These are phyloP conservation scores for Phyllostachys edulis DNA, from an alignment of 176 grass and related monocot genomes.

Conservation along the genomic window DNA sequence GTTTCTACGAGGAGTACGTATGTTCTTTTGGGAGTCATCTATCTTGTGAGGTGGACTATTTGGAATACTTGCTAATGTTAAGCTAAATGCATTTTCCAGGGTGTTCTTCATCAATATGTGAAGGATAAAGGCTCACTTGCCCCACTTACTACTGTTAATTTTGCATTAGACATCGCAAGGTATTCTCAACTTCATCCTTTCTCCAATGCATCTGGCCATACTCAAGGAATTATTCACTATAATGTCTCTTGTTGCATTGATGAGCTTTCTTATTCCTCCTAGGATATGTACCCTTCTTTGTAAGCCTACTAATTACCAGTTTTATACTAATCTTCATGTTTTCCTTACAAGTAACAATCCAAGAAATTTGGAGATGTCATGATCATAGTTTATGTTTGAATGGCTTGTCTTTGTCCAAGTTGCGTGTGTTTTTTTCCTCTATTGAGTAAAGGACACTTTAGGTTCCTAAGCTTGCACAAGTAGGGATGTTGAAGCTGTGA, in stretches of 20 bases:
- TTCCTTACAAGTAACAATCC: conserved; percentile 9
- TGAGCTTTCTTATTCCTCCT: neutral
- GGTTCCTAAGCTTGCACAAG: neutral
- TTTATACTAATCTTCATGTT: neutral
- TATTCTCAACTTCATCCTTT: conserved; percentile 42
- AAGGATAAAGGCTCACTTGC: conserved; percentile 86
- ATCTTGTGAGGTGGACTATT: neutral
- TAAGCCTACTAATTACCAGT: neutral
- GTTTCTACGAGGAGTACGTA: conserved; percentile 82
- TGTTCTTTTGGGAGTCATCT: conserved; percentile 20
- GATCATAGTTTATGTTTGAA: neutral
- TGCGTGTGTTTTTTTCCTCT: neutral
- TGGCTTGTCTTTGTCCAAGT: neutral
- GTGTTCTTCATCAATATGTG: conserved; percentile 96
- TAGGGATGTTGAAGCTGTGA: conserved; percentile 69
- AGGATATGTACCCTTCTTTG: neutral
- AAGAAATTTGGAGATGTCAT: neutral
- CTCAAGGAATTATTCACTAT: neutral
- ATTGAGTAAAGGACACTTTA: too few species aligned
- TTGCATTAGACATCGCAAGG: conserved; percentile 96
- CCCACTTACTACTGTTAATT: conserved; percentile 69
- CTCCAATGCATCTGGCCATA: neutral
- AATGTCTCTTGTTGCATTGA: neutral
- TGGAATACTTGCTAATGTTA: conserved; percentile 8
- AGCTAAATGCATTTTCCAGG: conserved; percentile 53